Conservation (phyloP, 139 green algal species). For the Chlamydomonas eustigma region DNA sequence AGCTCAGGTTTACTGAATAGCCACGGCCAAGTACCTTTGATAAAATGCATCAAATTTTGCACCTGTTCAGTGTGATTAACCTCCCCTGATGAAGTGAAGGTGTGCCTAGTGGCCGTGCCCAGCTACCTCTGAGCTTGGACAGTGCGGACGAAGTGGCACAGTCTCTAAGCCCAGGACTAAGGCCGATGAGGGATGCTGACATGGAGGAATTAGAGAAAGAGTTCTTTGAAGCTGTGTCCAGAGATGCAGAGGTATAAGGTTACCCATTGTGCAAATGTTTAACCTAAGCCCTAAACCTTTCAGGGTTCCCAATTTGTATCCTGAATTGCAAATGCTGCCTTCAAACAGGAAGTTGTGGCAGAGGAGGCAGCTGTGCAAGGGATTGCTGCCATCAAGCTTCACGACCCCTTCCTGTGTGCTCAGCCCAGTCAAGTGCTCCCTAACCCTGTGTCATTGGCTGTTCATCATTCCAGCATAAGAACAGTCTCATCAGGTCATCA, state of each 20-base stretch:
- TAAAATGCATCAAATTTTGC: no score
- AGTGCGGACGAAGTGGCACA: slow-evolving; percentile 23
- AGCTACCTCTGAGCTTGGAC: slow-evolving; percentile 26
- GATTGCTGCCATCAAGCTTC: background rate
- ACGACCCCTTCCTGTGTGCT: background rate
- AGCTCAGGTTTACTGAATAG: no score
- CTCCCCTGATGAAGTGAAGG: background rate
- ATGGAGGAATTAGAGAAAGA: background rate
- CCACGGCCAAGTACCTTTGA: no score
- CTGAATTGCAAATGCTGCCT: no score
- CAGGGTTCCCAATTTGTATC: no score
- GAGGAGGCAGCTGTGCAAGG: background rate
- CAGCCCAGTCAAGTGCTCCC: no score
- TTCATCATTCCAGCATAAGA: no score
- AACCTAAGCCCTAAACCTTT: no score
- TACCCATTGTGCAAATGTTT: no score
- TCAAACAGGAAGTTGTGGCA: background rate
- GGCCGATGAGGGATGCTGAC: background rate
- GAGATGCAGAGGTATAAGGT: background rate
- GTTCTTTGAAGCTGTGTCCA: background rate
- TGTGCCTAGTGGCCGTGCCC: slow-evolving; percentile 21
- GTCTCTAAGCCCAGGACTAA: slow-evolving; percentile 8
- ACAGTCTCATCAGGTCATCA: no score
- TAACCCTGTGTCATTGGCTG: no score
- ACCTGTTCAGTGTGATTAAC: no score